Evolutionary conservation across 2,329 filamentous ascomycete species (phyloP).

Genomic region (Ophiocordyceps australis): DNA sequence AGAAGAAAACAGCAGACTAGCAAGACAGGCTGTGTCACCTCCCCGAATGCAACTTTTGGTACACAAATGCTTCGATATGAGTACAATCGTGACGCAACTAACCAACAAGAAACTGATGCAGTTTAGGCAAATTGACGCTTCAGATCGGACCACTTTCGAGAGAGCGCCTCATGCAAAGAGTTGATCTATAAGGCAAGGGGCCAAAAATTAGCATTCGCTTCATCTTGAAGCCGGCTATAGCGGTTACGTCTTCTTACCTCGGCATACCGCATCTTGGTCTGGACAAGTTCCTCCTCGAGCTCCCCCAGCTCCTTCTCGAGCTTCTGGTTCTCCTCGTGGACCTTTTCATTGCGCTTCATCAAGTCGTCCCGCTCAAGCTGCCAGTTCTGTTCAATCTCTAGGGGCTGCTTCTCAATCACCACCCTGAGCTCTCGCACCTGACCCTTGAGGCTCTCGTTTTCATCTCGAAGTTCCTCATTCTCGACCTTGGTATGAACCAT

Average conservation of each 20-base stretch:
- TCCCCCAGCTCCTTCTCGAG: slow-evolving; percentile 82
- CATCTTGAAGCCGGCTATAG: too few relatives aligned
- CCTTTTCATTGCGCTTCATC: slow-evolving; percentile 81
- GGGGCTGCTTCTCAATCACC: slow-evolving; percentile 78
- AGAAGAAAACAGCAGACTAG: too few relatives aligned
- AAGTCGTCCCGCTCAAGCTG: slow-evolving; percentile 76
- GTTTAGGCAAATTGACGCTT: slow-evolving; percentile 34
- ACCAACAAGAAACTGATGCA: neutral
- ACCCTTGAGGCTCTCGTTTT: slow-evolving; percentile 72
- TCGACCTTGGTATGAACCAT: slow-evolving; percentile 84
- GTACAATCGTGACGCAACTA: neutral
- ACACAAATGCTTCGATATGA: slow-evolving; percentile 6
- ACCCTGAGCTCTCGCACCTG: slow-evolving; percentile 73
- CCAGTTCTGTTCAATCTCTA: slow-evolving; percentile 69
- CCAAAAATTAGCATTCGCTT: neutral
- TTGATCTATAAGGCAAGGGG: slow-evolving; percentile 36
- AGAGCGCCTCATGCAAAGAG: slow-evolving; percentile 50
- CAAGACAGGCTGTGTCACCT: too few relatives aligned
- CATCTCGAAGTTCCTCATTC: slow-evolving; percentile 75
- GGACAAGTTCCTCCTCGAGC: slow-evolving; percentile 81
- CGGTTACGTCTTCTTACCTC: slow-evolving; percentile 55
- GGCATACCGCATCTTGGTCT: slow-evolving; percentile 87
- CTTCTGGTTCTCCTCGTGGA: slow-evolving; percentile 79
- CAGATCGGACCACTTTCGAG: slow-evolving; percentile 62
- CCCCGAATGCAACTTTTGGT: too few relatives aligned